phyloP scores from a whole-genome alignment of 495 filamentous ascomycete genomes.

The Aspergillus biplanus region DNA sequence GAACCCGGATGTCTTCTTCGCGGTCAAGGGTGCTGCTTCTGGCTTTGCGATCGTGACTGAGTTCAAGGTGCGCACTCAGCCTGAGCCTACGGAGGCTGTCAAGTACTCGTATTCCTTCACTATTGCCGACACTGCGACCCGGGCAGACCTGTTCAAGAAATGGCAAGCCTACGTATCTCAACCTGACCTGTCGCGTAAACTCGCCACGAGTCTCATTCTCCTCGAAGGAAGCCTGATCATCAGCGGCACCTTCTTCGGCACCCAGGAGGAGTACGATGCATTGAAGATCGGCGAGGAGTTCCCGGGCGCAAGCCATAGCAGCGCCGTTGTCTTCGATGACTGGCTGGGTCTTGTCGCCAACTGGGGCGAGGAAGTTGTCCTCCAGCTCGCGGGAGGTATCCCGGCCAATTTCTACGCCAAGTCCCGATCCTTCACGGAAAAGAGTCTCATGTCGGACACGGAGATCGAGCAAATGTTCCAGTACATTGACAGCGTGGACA shows the following conservation, averaged over 20 bases:
- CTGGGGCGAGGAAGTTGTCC: constrained; percentile 49
- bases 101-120: constrained; percentile 47
- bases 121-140: constrained; percentile 35
- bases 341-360: constrained; percentile 58
- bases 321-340: constrained; percentile 50
- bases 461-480: constrained; percentile 45
- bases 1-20: constrained; percentile 57
- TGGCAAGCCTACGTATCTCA: constrained; percentile 44
- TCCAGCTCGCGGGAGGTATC: constrained; percentile 31
- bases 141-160: constrained; percentile 39
- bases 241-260: constrained; percentile 47
- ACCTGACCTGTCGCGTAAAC: constrained; percentile 55
- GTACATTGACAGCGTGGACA: constrained; percentile 49
- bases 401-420: constrained; percentile 51
- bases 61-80: constrained; percentile 48
- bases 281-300: constrained; percentile 37
- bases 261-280: constrained; percentile 39
- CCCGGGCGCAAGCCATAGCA: constrained; percentile 32
- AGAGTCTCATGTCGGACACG: constrained; percentile 42
- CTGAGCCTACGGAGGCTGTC: constrained; percentile 36
- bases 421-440: constrained; percentile 50
- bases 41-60: constrained; percentile 52
- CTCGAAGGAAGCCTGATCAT: constrained; percentile 36
- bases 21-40: constrained; percentile 51
- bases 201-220: constrained; percentile 46